Percentiles rank a stretch among this genome's conserved stretches.
Evolutionary conservation across 2,329 filamentous ascomycete genomes (phyloP).

Genomic region (Aspergillus awamori): DNA sequence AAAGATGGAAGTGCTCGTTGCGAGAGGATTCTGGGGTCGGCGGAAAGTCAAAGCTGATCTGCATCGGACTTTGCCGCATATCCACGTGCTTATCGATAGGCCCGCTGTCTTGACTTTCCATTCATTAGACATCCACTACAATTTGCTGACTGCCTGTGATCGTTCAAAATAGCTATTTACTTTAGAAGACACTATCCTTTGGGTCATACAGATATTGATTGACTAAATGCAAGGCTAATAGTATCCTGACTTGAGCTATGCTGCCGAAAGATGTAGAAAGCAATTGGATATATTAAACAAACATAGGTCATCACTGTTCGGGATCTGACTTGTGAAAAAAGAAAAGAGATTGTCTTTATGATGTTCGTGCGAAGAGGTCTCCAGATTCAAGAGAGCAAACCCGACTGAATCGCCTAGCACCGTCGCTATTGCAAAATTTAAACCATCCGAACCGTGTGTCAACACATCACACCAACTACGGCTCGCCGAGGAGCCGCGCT

Average conservation of each 20-base stretch:
- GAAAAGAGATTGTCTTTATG: not conserved
- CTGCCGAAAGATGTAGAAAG: not conserved
- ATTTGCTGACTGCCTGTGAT: not conserved
- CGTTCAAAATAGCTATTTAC: not conserved
- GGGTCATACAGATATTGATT: not conserved
- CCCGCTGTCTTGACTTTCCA: not conserved
- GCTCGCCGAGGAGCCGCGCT: conserved; percentile 78
- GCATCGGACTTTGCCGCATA: conserved; percentile 11
- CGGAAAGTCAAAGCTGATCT: conserved; percentile 2
- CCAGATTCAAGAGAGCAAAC: not conserved
- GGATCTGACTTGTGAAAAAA: not conserved
- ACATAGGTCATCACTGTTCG: conserved; percentile 6
- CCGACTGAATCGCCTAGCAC: conserved; percentile 36
- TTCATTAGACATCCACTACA: not conserved
- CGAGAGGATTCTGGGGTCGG: not conserved
- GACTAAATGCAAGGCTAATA: not conserved
- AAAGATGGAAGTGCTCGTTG: not conserved
- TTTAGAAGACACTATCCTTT: too few relatives aligned
- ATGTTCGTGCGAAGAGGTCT: conserved; percentile 2
- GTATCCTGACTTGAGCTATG: not conserved
- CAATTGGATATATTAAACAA: conserved; percentile 1
- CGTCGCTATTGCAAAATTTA: conserved; percentile 29
- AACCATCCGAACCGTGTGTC: conserved; percentile 17
- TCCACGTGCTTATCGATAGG: conserved; percentile 31
- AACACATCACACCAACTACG: conserved; percentile 43